Conservation (phyloP, 2,329 filamentous ascomycete species). For the Botrytis aclada region DNA sequence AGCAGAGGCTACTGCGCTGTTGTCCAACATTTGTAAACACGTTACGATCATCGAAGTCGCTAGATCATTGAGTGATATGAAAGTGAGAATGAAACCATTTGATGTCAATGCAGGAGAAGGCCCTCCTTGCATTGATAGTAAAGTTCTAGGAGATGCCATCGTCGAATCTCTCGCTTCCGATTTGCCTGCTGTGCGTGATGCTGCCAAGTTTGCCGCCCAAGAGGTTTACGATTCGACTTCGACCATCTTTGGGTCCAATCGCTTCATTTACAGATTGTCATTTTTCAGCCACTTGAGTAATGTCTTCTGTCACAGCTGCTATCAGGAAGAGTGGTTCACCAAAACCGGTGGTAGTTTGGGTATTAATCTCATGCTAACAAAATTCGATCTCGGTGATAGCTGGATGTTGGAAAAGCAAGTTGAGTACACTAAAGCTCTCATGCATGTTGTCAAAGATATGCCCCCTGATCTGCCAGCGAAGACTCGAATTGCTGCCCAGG, state of each 20-base stretch:
- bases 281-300: constrained; percentile 83
- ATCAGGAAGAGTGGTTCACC: constrained; percentile 98
- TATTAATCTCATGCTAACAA: constrained; percentile 82
- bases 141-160: constrained; percentile 82
- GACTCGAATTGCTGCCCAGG: constrained; percentile 78
- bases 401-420: constrained; percentile 83
- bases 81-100: constrained; percentile 75
- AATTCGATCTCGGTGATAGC: constrained; percentile 75
- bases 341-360: constrained; percentile 91
- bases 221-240: constrained; percentile 73
- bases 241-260: constrained; percentile 74
- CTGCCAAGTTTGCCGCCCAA: constrained; percentile 74
- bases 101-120: constrained; percentile 85
- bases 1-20: constrained; percentile 69
- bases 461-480: constrained; percentile 89
- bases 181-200: constrained; percentile 72
- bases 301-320: constrained; percentile 89
- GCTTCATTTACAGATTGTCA: constrained; percentile 69
- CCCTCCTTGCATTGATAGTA: constrained; percentile 79
- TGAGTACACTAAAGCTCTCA: constrained; percentile 85
- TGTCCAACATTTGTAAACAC: constrained; percentile 81
- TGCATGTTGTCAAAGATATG: constrained; percentile 98
- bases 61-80: constrained; percentile 74
- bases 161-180: constrained; percentile 89
- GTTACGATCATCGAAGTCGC: constrained; percentile 89